phyloP scores from a whole-genome alignment of 2,329 filamentous ascomycete species.

The Cladophialophora exuberans region DNA sequence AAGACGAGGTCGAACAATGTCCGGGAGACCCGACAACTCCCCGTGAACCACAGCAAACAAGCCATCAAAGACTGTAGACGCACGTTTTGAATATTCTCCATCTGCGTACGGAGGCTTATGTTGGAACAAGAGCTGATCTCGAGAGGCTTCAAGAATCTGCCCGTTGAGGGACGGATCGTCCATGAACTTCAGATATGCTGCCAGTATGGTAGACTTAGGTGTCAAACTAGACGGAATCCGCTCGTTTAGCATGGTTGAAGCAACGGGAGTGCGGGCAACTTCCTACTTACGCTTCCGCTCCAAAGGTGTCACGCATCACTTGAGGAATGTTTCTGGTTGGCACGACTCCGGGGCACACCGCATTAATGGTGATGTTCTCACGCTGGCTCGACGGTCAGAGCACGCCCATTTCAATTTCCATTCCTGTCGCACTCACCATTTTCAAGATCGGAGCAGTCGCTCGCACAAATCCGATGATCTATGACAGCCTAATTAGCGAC shows the following conservation, averaged over 20 bases:
- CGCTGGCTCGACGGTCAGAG: slow-evolving; percentile 36
- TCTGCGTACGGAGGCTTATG: slow-evolving; percentile 3
- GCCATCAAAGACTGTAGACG: slow-evolving; percentile 2
- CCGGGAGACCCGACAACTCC: slow-evolving; percentile 19
- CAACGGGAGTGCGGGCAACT: neutral
- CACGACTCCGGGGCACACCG: slow-evolving; percentile 53
- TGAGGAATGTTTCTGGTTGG: slow-evolving; percentile 51
- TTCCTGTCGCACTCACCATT: slow-evolving; percentile 17
- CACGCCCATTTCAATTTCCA: neutral
- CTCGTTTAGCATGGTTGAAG: neutral
- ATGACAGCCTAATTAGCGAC: neutral
- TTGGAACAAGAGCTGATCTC: slow-evolving; percentile 9
- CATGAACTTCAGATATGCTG: slow-evolving; percentile 51
- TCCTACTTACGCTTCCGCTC: slow-evolving; percentile 38
- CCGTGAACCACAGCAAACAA: neutral
- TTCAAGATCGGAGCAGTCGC: slow-evolving; percentile 45
- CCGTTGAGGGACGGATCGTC: slow-evolving; percentile 51
- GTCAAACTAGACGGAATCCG: slow-evolving; percentile 39
- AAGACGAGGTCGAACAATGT: slow-evolving; percentile 12
- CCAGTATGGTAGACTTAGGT: slow-evolving; percentile 48
- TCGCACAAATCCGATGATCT: slow-evolving; percentile 43
- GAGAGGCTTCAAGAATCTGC: slow-evolving; percentile 44
- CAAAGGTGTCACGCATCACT: slow-evolving; percentile 48
- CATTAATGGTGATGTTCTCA: slow-evolving; percentile 55
- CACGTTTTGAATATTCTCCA: slow-evolving; percentile 2